phyloP scores from a whole-genome alignment of 257 asterid genomes.

The Fraxinus excelsior region DNA sequence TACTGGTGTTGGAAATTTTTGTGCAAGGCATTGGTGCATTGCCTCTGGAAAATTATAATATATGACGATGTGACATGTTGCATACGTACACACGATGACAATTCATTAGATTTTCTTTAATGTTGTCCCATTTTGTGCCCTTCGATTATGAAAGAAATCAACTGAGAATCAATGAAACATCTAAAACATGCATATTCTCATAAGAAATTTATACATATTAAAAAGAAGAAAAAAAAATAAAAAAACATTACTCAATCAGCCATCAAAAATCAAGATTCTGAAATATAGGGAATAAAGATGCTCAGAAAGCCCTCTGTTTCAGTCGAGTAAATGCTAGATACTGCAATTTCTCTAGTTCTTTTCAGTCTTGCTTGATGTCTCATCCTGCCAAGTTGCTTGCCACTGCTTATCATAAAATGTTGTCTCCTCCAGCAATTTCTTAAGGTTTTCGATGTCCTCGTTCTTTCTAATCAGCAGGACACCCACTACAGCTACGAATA shows the following conservation, averaged over 20 bases:
- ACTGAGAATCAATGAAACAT: too few relatives aligned
- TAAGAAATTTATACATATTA: neutral
- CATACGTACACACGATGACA: too few relatives aligned
- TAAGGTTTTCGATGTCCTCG: conserved; percentile 73
- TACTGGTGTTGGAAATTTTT: too few relatives aligned
- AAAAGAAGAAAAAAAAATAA: neutral
- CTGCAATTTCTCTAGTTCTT: conserved; percentile 32
- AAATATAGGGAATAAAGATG: neutral
- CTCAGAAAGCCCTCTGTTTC: neutral
- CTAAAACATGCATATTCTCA: too few relatives aligned
- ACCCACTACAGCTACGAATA: conserved; percentile 76
- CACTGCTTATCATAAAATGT: conserved; percentile 91
- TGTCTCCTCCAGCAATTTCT: conserved; percentile 77
- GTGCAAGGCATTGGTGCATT: too few relatives aligned
- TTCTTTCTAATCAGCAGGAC: conserved; percentile 87
- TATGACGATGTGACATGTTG: too few relatives aligned
- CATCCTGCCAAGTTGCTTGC: conserved; percentile 98
- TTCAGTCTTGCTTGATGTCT: conserved; percentile 39
- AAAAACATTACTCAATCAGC: neutral
- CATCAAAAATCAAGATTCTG: neutral
- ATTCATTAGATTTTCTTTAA: too few relatives aligned
- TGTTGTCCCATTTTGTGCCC: too few relatives aligned
- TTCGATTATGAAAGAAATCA: too few relatives aligned
- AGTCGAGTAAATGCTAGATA: neutral
- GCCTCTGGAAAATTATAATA: too few relatives aligned